A percentile compares a stretch with the other conserved stretches of the same genome.
These are phyloP conservation scores for Diacronema lutheri DNA, from an alignment of 78 protist species.

Conservation along the genomic window DNA sequence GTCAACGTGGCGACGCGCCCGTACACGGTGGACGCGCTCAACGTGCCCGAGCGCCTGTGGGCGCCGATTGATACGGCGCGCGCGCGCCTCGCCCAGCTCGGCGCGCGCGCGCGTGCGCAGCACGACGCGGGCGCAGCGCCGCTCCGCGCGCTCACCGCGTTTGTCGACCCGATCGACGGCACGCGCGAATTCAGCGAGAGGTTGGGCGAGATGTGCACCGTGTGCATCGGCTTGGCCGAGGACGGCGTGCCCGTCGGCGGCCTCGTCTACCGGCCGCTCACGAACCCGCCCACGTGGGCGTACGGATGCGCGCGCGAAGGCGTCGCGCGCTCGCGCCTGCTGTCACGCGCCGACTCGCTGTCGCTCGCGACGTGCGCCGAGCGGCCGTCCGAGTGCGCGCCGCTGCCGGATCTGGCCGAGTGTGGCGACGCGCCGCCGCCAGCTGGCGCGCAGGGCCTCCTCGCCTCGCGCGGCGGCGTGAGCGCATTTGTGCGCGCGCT, in stretches of 20 bases:
- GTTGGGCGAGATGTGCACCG: slow-evolving; percentile 30
- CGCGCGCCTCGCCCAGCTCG: not conserved
- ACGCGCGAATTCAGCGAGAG: slow-evolving; percentile 34
- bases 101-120: not conserved
- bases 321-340: not conserved
- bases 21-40: not conserved
- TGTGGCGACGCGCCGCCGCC: not conserved
- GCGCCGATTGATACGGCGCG: not conserved
- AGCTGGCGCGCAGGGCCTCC: not conserved
- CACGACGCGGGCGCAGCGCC: not conserved
- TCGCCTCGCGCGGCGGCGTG: not conserved
- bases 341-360: not conserved
- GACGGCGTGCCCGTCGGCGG: slow-evolving; percentile 25
- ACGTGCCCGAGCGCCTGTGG: not conserved
- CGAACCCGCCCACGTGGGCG: not conserved
- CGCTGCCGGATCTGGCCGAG: not conserved
- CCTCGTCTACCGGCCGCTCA: slow-evolving; percentile 28
- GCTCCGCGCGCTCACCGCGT: not conserved
- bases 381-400: too few relatives aligned
- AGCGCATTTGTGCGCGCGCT: not conserved
- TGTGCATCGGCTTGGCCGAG: slow-evolving; percentile 43
- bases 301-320: not conserved
- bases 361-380: too few relatives aligned
- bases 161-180: slow-evolving; percentile 61
- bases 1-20: slow-evolving; percentile 10